Conservation (phyloP, 2,329 filamentous ascomycete genomes). For the Tolypocladium pustulatum region DNA sequence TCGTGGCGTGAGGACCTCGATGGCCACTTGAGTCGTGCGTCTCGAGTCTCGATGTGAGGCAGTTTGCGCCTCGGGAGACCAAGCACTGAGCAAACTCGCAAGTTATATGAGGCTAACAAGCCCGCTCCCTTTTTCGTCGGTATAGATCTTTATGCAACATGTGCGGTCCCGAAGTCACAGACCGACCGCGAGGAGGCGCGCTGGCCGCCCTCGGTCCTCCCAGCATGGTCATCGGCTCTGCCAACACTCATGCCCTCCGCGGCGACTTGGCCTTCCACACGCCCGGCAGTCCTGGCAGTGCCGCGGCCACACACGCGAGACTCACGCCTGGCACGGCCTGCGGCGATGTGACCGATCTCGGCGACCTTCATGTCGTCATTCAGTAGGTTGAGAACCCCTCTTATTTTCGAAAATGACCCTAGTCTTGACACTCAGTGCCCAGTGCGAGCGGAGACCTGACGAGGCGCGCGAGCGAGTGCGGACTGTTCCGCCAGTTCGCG, state of each 20-base stretch:
- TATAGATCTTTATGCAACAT: slow-evolving; percentile 15
- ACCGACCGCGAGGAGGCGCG: slow-evolving; percentile 32
- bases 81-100: too few species aligned
- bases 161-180: slow-evolving; percentile 32
- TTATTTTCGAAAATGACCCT: background rate
- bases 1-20: background rate
- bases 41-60: background rate
- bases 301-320: slow-evolving; percentile 30
- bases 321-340: slow-evolving; percentile 21
- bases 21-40: background rate
- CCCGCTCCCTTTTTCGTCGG: background rate
- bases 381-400: slow-evolving; percentile 24
- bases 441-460: slow-evolving; percentile 32
- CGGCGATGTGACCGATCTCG: slow-evolving; percentile 6
- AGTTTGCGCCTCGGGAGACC: background rate
- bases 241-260: slow-evolving; percentile 5
- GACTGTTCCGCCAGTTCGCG: slow-evolving; percentile 27
- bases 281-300: slow-evolving; percentile 24
- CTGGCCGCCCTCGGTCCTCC: slow-evolving; percentile 30
- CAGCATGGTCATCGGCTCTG: background rate
- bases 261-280: slow-evolving; percentile 35
- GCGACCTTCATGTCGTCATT: slow-evolving; percentile 27
- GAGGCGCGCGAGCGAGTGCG: slow-evolving; percentile 27
- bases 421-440: background rate
- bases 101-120: background rate